A percentile compares a stretch with the other conserved stretches of the same genome.
These are phyloP conservation scores for Fusarium sp. DNA, from an alignment of 2,329 filamentous ascomycete species.

Conservation along the genomic window DNA sequence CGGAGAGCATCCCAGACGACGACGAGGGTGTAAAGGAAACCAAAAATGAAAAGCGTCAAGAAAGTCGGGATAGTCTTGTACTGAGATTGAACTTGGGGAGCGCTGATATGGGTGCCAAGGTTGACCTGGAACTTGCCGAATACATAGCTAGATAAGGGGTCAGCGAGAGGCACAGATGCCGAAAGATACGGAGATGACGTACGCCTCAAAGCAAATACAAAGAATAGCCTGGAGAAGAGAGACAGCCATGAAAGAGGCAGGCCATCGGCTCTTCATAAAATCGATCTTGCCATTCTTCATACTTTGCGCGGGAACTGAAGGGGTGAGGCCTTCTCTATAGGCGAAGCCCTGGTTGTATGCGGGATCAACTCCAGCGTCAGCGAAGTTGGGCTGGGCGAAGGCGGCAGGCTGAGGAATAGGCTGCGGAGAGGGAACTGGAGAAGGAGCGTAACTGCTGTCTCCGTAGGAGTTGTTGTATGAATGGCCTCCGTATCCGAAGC, in stretches of 20 bases:
- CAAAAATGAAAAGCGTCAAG: constrained; percentile 95
- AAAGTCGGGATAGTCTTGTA: constrained; percentile 89
- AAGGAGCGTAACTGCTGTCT: constrained; percentile 36
- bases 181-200: constrained; percentile 51
- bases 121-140: constrained; percentile 85
- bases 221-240: constrained; percentile 81
- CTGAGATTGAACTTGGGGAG: constrained; percentile 58
- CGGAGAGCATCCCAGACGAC: constrained; percentile 93
- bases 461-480: constrained; percentile 48
- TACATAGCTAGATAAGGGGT: constrained; percentile 72
- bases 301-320: constrained; percentile 47
- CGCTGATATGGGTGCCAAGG: constrained; percentile 55
- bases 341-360: constrained; percentile 50
- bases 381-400: constrained; percentile 44
- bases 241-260: constrained; percentile 82
- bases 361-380: constrained; percentile 45
- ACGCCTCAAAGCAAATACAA: constrained; percentile 88
- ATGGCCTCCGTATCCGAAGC: constrained; percentile 49
- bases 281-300: constrained; percentile 63
- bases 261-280: constrained; percentile 86
- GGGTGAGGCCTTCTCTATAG: constrained; percentile 50
- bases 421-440: constrained; percentile 26
- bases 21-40: constrained; percentile 90
- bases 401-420: constrained; percentile 34
- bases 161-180: constrained; percentile 5